A percentile compares a stretch with the other conserved stretches of the same genome.
Evolutionary conservation across 768 basidiomycete species (phyloP).

Genomic region (Tephrocybe sp.): DNA sequence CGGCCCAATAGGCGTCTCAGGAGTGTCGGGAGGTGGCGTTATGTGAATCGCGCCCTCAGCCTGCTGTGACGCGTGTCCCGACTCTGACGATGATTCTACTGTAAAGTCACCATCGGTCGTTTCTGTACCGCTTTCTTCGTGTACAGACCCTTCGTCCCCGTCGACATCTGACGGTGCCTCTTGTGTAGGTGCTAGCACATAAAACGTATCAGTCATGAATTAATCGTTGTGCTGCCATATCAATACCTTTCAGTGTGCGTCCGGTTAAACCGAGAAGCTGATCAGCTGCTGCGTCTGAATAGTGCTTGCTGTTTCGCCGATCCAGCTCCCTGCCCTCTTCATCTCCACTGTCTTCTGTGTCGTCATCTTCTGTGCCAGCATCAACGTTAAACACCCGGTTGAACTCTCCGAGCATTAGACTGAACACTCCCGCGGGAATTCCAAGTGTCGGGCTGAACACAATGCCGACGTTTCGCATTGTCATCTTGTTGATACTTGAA

Average conservation of each 20-base stretch:
- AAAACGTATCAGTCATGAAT: conserved; percentile 14
- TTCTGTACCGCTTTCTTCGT: conserved; percentile 76
- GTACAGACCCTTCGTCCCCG: conserved; percentile 58
- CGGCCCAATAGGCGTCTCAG: conserved; percentile 37
- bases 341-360: conserved; percentile 18
- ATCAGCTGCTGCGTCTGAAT: conserved; percentile 82
- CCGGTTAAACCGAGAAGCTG: conserved; percentile 76
- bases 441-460: conserved; percentile 97
- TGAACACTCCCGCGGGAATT: conserved; percentile 97
- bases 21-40: conserved; percentile 38
- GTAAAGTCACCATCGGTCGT: conserved; percentile 58
- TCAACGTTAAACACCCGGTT: conserved; percentile 90
- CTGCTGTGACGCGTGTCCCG: conserved; percentile 31
- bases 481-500: conserved; percentile 93
- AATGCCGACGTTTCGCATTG: conserved; percentile 96
- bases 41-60: conserved; percentile 26
- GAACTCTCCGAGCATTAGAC: conserved; percentile 91
- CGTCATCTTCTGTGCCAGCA: conserved; percentile 34
- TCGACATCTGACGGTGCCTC: conserved; percentile 72
- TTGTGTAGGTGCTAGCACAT: conserved; percentile 40
- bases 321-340: conserved; percentile 35
- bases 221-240: conserved; percentile 8
- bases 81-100: conserved; percentile 44
- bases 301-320: conserved; percentile 81
- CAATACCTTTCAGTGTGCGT: conserved; percentile 57